Evolutionary conservation across 2,329 filamentous ascomycete genomes (phyloP).

Genomic region (Epichloe festucae): DNA sequence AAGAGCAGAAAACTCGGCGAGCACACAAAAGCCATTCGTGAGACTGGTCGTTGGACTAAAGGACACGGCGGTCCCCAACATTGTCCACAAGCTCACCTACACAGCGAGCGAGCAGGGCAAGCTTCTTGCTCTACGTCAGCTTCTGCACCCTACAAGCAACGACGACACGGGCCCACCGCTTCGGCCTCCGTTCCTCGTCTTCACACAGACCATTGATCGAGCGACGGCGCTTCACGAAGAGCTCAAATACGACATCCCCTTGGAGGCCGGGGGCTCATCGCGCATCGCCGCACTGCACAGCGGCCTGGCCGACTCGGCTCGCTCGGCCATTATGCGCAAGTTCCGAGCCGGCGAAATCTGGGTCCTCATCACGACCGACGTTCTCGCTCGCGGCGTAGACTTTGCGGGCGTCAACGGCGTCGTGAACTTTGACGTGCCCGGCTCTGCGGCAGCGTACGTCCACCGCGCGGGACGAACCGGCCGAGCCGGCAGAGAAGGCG

Average conservation of each 20-base stretch:
- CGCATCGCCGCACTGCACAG: slow-evolving; percentile 87
- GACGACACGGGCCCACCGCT: slow-evolving; percentile 45
- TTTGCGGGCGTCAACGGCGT: slow-evolving; percentile 93
- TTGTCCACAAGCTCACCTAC: slow-evolving; percentile 79
- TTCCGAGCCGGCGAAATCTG: slow-evolving; percentile 90
- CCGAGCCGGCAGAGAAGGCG: slow-evolving; percentile 73
- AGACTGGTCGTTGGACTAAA: slow-evolving; percentile 92
- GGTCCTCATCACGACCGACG: slow-evolving; percentile 91
- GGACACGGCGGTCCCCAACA: slow-evolving; percentile 87
- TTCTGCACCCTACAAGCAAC: slow-evolving; percentile 61
- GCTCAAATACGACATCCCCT: slow-evolving; percentile 85
- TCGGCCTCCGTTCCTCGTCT: slow-evolving; percentile 83
- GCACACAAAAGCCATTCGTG: slow-evolving; percentile 42
- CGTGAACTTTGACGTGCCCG: slow-evolving; percentile 94
- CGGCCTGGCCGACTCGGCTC: slow-evolving; percentile 61
- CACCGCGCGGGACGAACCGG: slow-evolving; percentile 89
- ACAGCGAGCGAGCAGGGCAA: slow-evolving; percentile 90
- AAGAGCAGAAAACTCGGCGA: slow-evolving; percentile 30
- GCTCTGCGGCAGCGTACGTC: slow-evolving; percentile 79
- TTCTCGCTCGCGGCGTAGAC: slow-evolving; percentile 83
- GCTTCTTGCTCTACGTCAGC: slow-evolving; percentile 76
- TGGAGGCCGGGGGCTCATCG: slow-evolving; percentile 69
- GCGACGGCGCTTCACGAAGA: slow-evolving; percentile 80
- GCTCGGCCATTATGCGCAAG: slow-evolving; percentile 71
- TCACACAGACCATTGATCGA: slow-evolving; percentile 89